Evolutionary conservation across 257 asterid species (phyloP), one percentile per base, ranked within the genome.

Genomic region (Misopates orontium): DNA sequence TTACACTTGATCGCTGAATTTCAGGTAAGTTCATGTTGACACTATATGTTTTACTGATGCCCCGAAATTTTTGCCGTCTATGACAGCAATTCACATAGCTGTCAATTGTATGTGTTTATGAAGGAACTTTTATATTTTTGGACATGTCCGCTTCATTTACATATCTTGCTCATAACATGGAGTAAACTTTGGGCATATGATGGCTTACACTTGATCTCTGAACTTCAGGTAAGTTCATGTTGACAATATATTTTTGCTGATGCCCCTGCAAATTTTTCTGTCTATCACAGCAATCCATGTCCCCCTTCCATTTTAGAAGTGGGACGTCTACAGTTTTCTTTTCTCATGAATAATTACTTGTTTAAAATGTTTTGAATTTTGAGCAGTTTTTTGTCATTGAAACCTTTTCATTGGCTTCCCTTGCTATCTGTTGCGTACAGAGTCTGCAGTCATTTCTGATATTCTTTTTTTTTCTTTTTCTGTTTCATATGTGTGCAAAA

Each of bases 1-100:
- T 78, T 87, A 84, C 95, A 92, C 98, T 89, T 92, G 96, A 89
- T 89, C 91, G 45, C 93, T 72, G 97, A 92, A 89, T 90, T 82
- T 77, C 91, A 84, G 94, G 91, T 84, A 85, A 84, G 97, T 89
- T 65, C 65, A 72, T 85, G 95, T 85, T 44, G 93, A 87, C 64
- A 75, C 79, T 10, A 19, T 73, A 71, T 25, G n/a, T 19, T 62
- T 70, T 69, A 72, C 91, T 87, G 96, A 87, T 92, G 97, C 92
- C 85, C 85, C 42, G 69, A 56, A 75, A 71, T 79, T 70, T 80
- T 79, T 60, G 66, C 67, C 51, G 19, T 61, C 56, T 52, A 47
- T 70, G 19, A 28, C 36, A 28, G 36, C 36, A 28, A 28, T 28
- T 3, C 36, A 28, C 7, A 7, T 28, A 28, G 36, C 36, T 28